These are phyloP conservation scores for Aquilaria malaccensis DNA, from an alignment of 345 rosid species.

Conservation along the genomic window DNA sequence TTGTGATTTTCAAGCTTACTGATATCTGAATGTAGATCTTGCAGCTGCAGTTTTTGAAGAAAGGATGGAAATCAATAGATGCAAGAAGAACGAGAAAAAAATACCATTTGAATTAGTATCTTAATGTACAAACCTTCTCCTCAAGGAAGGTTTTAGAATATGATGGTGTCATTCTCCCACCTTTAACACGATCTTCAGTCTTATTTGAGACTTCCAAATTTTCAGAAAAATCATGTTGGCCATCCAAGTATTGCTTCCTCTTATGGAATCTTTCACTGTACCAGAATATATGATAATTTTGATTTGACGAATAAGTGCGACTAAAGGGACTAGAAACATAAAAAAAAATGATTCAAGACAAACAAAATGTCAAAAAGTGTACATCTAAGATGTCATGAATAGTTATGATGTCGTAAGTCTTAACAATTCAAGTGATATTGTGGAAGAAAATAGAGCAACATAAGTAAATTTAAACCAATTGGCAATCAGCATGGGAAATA, in stretches of 20 bases:
- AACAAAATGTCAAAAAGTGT: background rate
- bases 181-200: conserved; percentile 38
- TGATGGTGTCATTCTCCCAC: conserved; percentile 32
- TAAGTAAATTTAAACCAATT: background rate
- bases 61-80: background rate
- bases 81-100: background rate
- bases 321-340: background rate
- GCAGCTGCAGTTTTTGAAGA: conserved; percentile 40
- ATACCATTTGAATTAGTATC: conserved; percentile 3
- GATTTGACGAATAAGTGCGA: background rate
- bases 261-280: conserved; percentile 45
- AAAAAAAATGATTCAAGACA: background rate
- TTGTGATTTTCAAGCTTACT: conserved; percentile 39
- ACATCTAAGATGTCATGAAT: background rate
- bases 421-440: background rate
- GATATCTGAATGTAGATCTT: conserved; percentile 46
- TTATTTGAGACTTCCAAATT: conserved; percentile 44
- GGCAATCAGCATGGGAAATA: no score
- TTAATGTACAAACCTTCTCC: conserved; percentile 58
- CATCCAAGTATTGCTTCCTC: conserved; percentile 44
- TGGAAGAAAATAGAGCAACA: background rate
- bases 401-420: background rate
- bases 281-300: background rate
- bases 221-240: conserved; percentile 51
- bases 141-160: conserved; percentile 38